phyloP scores from a whole-genome alignment of 1,139 yeast genomes.

The Geotrichum klebahnii region DNA sequence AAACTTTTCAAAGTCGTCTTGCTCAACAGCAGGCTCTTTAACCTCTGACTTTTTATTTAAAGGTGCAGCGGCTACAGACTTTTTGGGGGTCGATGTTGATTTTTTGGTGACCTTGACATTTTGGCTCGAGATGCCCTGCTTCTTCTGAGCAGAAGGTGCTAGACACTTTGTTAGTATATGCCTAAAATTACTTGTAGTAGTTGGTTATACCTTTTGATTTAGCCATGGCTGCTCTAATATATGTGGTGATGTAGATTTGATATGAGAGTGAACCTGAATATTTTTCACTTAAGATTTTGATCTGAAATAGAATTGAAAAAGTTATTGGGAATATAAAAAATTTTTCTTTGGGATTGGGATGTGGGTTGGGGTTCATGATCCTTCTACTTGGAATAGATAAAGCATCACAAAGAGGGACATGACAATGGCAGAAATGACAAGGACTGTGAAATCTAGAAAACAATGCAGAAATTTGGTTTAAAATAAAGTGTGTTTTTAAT shows the following conservation, averaged over 20 bases:
- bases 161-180: constrained; percentile 13
- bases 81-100: constrained; percentile 16
- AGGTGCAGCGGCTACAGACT: constrained; percentile 11
- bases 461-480: too few relatives aligned
- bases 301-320: too few relatives aligned
- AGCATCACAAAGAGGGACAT: too few relatives aligned
- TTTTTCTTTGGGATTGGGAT: neutral
- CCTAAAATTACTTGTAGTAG: too few relatives aligned
- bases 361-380: neutral
- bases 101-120: constrained; percentile 22
- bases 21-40: constrained; percentile 34
- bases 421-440: too few relatives aligned
- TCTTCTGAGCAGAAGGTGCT: constrained; percentile 15
- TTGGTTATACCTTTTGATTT: constrained; percentile 20
- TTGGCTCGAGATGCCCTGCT: constrained; percentile 16
- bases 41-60: constrained; percentile 26
- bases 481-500: too few relatives aligned
- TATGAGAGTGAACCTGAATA: neutral
- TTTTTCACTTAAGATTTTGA: neutral
- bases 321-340: constrained; percentile 1
- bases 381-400: neutral
- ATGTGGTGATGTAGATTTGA: neutral
- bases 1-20: constrained; percentile 39
- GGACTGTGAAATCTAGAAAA: too few relatives aligned
- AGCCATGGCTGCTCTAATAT: neutral